phyloP scores from a whole-genome alignment of 805 yeast genomes.

The Spathaspora boniae region DNA sequence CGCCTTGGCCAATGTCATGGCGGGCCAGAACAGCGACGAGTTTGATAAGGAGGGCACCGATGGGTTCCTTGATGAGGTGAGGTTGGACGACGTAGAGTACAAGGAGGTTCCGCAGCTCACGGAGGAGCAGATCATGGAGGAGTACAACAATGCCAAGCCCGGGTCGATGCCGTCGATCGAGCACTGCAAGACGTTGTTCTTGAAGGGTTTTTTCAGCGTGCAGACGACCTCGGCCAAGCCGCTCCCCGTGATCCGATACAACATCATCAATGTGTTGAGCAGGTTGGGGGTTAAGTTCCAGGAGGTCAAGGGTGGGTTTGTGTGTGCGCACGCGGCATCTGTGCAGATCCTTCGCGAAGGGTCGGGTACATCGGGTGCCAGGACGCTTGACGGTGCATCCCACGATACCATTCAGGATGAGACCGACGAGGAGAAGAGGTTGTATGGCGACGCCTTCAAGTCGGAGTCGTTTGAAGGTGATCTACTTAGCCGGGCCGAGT shows the following conservation, averaged over 20 bases:
- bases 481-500: conserved; percentile 25
- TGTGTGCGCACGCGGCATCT: conserved; percentile 69
- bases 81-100: conserved; percentile 35
- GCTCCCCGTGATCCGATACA: conserved; percentile 80
- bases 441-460: conserved; percentile 40
- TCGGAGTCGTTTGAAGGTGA: conserved; percentile 23
- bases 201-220: conserved; percentile 91
- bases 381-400: too few relatives aligned
- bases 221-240: conserved; percentile 95
- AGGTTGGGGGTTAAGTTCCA: conserved; percentile 75
- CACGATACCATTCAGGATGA: conserved; percentile 5
- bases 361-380: conserved; percentile 2
- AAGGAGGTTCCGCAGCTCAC: conserved; percentile 33
- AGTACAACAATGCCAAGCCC: conserved; percentile 53
- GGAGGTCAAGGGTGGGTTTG: conserved; percentile 92
- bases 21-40: conserved; percentile 45
- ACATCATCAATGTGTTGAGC: conserved; percentile 72
- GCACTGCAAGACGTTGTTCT: conserved; percentile 83
- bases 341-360: conserved; percentile 11
- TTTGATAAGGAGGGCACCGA: conserved; percentile 31
- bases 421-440: conserved; percentile 18
- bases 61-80: conserved; percentile 57
- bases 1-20: conserved; percentile 43
- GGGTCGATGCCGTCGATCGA: conserved; percentile 93
- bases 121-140: conserved; percentile 40